Base-by-base conservation (phyloP, 495 filamentous ascomycete species). In the Rhypophila decipiens region DNA sequence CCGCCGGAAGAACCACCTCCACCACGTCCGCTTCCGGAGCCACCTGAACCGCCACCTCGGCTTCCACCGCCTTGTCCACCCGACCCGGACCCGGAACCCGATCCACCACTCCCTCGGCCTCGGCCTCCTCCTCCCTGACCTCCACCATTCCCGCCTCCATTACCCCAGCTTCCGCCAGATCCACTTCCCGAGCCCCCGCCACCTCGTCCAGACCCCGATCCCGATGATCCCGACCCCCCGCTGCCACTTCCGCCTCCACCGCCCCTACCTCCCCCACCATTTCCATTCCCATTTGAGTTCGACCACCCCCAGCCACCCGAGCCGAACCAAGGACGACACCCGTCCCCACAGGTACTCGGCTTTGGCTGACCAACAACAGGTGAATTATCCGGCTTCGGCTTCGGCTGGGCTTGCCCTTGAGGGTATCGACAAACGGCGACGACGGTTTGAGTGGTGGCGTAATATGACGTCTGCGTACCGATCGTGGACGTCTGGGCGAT, bases 271-370 rank as follows among this genome's bases (percentile, higher is more conserved):
- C 48, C 48, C 0, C 52, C 42, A 20, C 42, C 35, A n/a, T n/a
- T n/a, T n/a, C n/a, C n/a, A n/a, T n/a, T n/a, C n/a, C n/a, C n/a
- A n/a, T n/a, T n/a, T n/a, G n/a, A n/a, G 35, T 13, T 34, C 34
- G 46, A 29, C 54, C 54, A 60, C 9, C 48, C 45, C 57, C 51
- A 52, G 4, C 49, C 49, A 24, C 50, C 33, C 15, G 41, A 23
- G 17, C 24, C 42, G 42, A 49, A 60, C 54, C 54, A 60, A 8
- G 57, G 57, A 33, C 57, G 45, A 49, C 57, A 60, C n/a, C 31
- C 19, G 35, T 48, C 29, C 17, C 35, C 29, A 36, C 57, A 60
- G 18, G 45, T 44, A 29, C 46, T 49, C 10, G 57, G 54, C 45
- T 43, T 44, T 2, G 53, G 54, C 11, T 17, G 19, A 3, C 23